These are phyloP conservation scores for Populus hybrid DNA, from an alignment of 441 rosid species.

Conservation along the genomic window DNA sequence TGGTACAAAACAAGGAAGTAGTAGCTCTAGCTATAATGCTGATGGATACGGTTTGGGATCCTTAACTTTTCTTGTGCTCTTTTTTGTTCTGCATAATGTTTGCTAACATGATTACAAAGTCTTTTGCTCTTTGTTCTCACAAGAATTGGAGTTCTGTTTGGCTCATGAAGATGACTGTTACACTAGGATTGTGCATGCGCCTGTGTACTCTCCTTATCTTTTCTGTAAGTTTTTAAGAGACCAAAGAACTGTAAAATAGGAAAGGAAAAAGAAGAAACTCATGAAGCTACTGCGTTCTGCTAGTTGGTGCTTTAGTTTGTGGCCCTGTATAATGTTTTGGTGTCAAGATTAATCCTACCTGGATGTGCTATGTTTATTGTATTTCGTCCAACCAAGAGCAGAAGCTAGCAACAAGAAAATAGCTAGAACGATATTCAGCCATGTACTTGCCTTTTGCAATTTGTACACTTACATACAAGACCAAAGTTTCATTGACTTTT, in stretches of 20 bases:
- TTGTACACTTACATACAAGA: no score
- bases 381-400: no score
- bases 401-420: no score
- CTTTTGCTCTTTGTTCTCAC: background rate
- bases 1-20: background rate
- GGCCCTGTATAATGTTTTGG: background rate
- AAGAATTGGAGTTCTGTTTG: background rate
- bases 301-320: background rate
- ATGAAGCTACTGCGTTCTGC: background rate
- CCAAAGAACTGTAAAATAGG: background rate
- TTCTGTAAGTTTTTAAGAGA: background rate
- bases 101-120: background rate
- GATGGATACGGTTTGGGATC: slow-evolving; percentile 43
- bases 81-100: slow-evolving; percentile 29
- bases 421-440: no score
- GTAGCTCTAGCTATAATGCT: slow-evolving; percentile 15
- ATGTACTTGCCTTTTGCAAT: no score
- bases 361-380: no score
- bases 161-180: background rate
- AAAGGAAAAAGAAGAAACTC: background rate
- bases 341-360: no score
- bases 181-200: background rate
- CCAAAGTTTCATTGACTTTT: no score
- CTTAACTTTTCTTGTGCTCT: slow-evolving; percentile 34
- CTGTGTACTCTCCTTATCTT: background rate